Percentiles rank a stretch among this genome's conserved stretches.
phyloP scores from a whole-genome alignment of 805 yeast genomes.

The Ogataea trehalophila region DNA sequence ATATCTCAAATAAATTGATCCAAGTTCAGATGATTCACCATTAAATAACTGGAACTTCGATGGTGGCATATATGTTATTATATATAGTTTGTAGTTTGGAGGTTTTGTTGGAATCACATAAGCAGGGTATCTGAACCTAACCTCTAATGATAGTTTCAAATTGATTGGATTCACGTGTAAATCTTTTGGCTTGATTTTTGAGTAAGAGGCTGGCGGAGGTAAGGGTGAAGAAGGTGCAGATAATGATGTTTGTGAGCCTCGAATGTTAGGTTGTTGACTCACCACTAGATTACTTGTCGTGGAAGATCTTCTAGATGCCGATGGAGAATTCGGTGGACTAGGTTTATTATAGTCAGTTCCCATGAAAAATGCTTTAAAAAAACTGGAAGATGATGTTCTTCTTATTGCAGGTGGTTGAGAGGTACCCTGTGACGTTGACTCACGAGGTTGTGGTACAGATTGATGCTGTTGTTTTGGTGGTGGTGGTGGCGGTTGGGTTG shows the following conservation, averaged over 20 bases:
- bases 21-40: constrained; percentile 45
- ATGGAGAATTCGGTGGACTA: constrained; percentile 7
- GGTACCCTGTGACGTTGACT: neutral
- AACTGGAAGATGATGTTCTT: constrained; percentile 20
- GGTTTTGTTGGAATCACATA: constrained; percentile 40
- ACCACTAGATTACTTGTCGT: constrained; percentile 2
- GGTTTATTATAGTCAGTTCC: constrained; percentile 15
- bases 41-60: constrained; percentile 27
- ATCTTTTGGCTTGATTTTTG: constrained; percentile 9
- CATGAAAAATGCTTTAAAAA: constrained; percentile 27
- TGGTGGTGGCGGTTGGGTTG: constrained; percentile 10
- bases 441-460: constrained; percentile 2
- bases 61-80: constrained; percentile 20
- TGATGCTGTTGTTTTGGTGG: neutral
- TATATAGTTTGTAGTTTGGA: constrained; percentile 19
- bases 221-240: constrained; percentile 2
- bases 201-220: constrained; percentile 3
- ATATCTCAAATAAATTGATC: constrained; percentile 38
- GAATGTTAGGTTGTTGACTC: neutral
- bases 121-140: constrained; percentile 44
- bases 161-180: constrained; percentile 30
- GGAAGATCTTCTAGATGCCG: constrained; percentile 11
- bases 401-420: neutral
- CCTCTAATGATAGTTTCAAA: constrained; percentile 42
- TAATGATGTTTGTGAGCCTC: neutral